Percentiles rank a stretch among this genome's conserved stretches.
These are phyloP conservation scores for Cladosporium oxysporum DNA, from an alignment of 2,329 filamentous ascomycete genomes.

Conservation along the genomic window DNA sequence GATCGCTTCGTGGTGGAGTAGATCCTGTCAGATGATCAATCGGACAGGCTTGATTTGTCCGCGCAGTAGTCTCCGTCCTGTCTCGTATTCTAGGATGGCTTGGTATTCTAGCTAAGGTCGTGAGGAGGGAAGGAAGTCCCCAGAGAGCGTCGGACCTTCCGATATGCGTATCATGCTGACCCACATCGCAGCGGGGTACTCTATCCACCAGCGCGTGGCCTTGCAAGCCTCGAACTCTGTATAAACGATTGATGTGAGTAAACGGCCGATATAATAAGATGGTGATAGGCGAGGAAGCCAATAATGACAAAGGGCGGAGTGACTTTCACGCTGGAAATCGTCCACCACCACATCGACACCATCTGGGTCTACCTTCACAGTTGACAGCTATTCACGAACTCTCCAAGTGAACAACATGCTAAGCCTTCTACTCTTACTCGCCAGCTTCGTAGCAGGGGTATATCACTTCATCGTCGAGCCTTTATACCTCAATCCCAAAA, in stretches of 20 bases:
- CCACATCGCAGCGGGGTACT: slow-evolving; percentile 9
- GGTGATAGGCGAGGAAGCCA: background rate
- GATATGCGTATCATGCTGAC: slow-evolving; percentile 6
- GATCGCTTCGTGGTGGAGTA: background rate
- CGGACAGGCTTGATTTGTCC: background rate
- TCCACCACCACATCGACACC: background rate
- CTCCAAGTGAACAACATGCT: background rate
- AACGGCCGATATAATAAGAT: slow-evolving; percentile 5
- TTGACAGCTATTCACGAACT: background rate
- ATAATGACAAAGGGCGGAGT: background rate
- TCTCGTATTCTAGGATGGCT: background rate
- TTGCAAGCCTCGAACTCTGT: background rate
- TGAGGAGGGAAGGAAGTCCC: background rate
- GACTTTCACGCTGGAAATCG: background rate
- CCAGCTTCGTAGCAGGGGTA: background rate
- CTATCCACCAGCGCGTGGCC: background rate
- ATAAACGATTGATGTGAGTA: background rate
- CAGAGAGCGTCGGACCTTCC: slow-evolving; percentile 1
- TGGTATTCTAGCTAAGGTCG: background rate
- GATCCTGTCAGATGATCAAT: background rate
- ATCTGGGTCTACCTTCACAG: background rate
- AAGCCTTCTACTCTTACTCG: background rate
- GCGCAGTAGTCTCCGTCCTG: background rate
- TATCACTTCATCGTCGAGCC: slow-evolving; percentile 23
- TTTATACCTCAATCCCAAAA: slow-evolving; percentile 22